phyloP scores from a whole-genome alignment of 495 filamentous ascomycete genomes.

The Parachaetomium inaequale region DNA sequence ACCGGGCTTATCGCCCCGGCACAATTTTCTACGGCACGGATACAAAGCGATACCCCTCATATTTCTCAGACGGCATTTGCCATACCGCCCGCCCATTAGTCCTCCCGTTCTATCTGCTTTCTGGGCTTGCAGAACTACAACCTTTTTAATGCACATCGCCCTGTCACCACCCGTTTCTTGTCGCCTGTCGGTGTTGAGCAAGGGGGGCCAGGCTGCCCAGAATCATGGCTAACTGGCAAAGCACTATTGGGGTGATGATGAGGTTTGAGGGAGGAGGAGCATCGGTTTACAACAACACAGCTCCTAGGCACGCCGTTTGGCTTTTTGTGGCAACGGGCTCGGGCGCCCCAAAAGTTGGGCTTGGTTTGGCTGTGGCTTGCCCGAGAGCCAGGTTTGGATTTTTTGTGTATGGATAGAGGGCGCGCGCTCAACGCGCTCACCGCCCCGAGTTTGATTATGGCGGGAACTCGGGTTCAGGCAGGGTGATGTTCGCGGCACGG shows the following conservation, averaged over 20 bases:
- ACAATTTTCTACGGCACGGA: not conserved
- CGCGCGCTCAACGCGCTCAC: not conserved
- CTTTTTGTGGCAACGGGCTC: not conserved
- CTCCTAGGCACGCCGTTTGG: not conserved
- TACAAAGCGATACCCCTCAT: constrained; percentile 6
- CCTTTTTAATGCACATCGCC: not conserved
- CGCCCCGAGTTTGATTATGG: not conserved
- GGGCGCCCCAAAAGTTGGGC: not conserved
- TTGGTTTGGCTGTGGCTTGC: not conserved
- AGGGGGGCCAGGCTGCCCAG: not conserved
- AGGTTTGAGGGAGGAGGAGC: not conserved
- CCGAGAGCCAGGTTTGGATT: not conserved
- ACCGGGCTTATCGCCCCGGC: not conserved
- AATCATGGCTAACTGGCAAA: not conserved
- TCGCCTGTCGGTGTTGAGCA: not conserved
- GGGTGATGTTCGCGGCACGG: not conserved
- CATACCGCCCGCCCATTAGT: not conserved
- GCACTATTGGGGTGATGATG: not conserved
- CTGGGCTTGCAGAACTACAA: not conserved
- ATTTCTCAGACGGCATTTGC: not conserved
- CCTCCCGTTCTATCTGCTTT: not conserved
- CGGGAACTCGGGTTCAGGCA: not conserved
- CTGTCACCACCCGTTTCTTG: not conserved
- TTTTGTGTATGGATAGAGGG: not conserved
- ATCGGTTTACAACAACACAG: not conserved